phyloP scores from a whole-genome alignment of 345 rosid species.

The Dovyalis caffra region DNA sequence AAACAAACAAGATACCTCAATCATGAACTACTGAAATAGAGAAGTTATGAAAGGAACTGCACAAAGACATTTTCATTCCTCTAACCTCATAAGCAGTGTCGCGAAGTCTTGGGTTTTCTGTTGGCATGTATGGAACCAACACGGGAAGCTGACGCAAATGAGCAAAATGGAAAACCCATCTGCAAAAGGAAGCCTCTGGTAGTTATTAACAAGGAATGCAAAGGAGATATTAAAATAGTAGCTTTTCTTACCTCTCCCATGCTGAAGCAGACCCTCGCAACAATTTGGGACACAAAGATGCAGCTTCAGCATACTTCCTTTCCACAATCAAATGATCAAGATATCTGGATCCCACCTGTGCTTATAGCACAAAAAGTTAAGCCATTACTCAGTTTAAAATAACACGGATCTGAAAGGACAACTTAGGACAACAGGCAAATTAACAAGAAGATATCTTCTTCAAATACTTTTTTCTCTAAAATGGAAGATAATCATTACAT shows the following conservation, averaged over 20 bases:
- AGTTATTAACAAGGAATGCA: conserved; percentile 23
- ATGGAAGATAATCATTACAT: not conserved
- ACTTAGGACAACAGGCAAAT: conserved; percentile 3
- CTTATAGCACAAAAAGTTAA: conserved; percentile 21
- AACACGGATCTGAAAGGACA: conserved; percentile 11
- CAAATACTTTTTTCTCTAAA: not conserved
- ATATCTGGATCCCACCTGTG: conserved; percentile 94
- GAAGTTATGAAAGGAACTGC: conserved; percentile 1
- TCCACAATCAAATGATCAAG: conserved; percentile 98
- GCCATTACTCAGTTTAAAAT: conserved; percentile 1
- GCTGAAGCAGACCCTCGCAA: conserved; percentile 91
- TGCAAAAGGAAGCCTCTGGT: conserved; percentile 36
- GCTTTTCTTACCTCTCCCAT: conserved; percentile 84
- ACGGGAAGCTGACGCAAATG: conserved; percentile 97
- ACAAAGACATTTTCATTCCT: not conserved
- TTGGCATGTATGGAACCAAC: conserved; percentile 93
- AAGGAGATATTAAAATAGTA: conserved; percentile 11
- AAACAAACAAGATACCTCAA: conserved; percentile 19
- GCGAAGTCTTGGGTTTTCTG: conserved; percentile 84
- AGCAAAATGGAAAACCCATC: conserved; percentile 99
- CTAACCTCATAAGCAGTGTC: conserved; percentile 98
- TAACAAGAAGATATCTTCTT: not conserved
- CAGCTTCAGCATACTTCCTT: conserved; percentile 96
- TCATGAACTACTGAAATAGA: conserved; percentile 12
- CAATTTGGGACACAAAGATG: conserved; percentile 93